These are phyloP conservation scores for Metarhizium brunneum DNA, from an alignment of 2,329 filamentous ascomycete genomes.

Conservation along the genomic window DNA sequence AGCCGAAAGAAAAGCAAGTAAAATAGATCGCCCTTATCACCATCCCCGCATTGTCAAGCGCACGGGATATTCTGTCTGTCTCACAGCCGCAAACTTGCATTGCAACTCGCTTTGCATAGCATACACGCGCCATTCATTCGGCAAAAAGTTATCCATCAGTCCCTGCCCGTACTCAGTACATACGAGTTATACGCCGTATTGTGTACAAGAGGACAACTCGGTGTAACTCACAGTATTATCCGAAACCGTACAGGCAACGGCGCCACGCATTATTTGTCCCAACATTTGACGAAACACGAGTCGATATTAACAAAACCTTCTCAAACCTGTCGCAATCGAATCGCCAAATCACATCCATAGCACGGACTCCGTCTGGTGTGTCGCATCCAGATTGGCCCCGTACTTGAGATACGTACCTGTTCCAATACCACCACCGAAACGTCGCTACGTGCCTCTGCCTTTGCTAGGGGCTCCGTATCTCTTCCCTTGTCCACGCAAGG, in stretches of 20 bases:
- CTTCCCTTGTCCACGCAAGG: background rate
- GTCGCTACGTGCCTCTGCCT: background rate
- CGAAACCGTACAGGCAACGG: background rate
- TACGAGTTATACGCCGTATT: no score
- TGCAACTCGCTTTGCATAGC: background rate
- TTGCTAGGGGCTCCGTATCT: background rate
- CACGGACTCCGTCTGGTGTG: constrained; percentile 1
- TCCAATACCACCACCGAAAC: background rate
- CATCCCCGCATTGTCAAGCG: constrained; percentile 4
- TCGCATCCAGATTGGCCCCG: constrained; percentile 2
- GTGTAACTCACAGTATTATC: background rate
- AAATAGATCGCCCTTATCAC: background rate
- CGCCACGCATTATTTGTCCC: background rate
- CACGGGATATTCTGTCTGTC: background rate
- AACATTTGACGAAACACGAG: background rate
- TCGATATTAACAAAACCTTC: background rate
- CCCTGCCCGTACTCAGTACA: background rate
- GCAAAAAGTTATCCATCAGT: background rate
- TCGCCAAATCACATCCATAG: constrained; percentile 4
- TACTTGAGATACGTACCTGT: background rate
- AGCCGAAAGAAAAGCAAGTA: background rate
- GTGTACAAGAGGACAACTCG: background rate
- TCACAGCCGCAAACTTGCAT: constrained; percentile 2
- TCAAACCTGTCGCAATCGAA: constrained; percentile 1
- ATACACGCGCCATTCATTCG: background rate